Evolutionary conservation across 768 basidiomycete species (phyloP).

Genomic region (Lepiota subincarnata): DNA sequence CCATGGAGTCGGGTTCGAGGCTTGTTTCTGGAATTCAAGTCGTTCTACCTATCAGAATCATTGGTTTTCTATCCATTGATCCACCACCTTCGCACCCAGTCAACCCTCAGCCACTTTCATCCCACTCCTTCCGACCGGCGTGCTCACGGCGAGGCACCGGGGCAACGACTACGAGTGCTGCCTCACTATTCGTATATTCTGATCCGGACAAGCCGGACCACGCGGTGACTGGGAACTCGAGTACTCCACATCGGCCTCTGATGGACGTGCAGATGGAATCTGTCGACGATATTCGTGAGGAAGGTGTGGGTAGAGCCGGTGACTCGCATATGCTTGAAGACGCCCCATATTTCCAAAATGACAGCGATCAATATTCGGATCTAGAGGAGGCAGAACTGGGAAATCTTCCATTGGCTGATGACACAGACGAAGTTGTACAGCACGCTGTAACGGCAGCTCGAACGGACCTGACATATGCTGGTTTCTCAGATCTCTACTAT

Average conservation of each 20-base stretch:
- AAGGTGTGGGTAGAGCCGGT: neutral
- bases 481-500: conserved; percentile 39
- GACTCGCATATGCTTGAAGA: neutral
- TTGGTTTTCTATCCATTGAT: conserved; percentile 85
- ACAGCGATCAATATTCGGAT: neutral
- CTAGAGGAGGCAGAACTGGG: conserved; percentile 11
- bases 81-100: conserved; percentile 50
- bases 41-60: conserved; percentile 68
- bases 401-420: conserved; percentile 26
- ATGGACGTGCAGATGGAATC: neutral
- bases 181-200: neutral
- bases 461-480: conserved; percentile 20
- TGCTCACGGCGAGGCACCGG: neutral
- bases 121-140: neutral
- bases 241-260: neutral
- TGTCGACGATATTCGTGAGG: neutral
- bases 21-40: conserved; percentile 62
- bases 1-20: conserved; percentile 51
- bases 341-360: neutral
- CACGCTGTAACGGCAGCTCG: conserved; percentile 27
- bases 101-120: neutral
- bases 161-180: neutral
- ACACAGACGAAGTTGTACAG: conserved; percentile 32
- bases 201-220: no score
- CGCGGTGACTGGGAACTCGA: neutral